phyloP scores from a whole-genome alignment of 176 grass and related monocot species.

The Tuctoria greenei region DNA sequence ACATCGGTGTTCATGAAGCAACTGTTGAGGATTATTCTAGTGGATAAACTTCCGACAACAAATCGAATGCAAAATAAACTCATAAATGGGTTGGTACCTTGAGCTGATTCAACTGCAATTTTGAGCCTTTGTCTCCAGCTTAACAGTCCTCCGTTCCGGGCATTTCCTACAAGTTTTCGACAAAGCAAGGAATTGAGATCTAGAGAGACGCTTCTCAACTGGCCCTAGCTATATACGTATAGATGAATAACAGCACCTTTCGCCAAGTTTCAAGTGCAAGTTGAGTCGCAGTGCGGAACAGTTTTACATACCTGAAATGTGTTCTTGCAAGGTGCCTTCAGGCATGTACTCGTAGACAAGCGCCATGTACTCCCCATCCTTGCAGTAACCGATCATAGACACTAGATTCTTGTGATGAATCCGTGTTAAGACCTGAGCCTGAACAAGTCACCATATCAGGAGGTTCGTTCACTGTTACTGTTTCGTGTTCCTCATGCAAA shows the following conservation, averaged over 20 bases:
- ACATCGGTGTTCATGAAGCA: too few species aligned
- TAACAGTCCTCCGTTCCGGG: neutral
- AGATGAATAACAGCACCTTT: neutral
- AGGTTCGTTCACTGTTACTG: neutral
- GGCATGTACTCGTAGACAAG: conserved; percentile 74
- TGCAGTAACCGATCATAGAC: conserved; percentile 62
- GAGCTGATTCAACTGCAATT: conserved; percentile 49
- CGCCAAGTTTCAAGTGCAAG: neutral
- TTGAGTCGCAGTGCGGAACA: neutral
- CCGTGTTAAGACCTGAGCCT: conserved; percentile 56
- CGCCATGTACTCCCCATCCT: conserved; percentile 44
- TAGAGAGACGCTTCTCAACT: neutral
- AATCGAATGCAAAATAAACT: neutral
- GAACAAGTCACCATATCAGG: neutral
- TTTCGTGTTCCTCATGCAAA: neutral
- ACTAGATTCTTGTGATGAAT: conserved; percentile 73
- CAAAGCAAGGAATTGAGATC: neutral
- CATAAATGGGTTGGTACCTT: conserved; percentile 32
- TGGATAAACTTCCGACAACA: neutral
- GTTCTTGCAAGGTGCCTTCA: conserved; percentile 49
- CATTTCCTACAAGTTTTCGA: conserved; percentile 28
- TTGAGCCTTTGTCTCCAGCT: conserved; percentile 47
- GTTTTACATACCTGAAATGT: conserved; percentile 1
- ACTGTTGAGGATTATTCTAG: neutral
- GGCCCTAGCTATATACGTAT: too few species aligned